Evolutionary conservation across 768 basidiomycete genomes (phyloP).

Genomic region (Fistulinella prunicolor): DNA sequence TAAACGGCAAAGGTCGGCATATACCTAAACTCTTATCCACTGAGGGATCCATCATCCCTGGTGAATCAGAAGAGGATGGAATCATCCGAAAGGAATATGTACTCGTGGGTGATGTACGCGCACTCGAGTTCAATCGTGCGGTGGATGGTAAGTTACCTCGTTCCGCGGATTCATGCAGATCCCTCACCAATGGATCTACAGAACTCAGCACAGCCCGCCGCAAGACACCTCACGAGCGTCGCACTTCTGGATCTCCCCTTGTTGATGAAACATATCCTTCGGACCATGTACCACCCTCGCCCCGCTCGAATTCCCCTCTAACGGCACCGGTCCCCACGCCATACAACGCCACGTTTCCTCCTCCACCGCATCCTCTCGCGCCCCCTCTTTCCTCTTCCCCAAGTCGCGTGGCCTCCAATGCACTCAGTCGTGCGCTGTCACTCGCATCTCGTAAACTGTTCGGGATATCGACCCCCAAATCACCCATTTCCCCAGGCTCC

Average conservation of each 20-base stretch:
- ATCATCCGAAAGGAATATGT: slow-evolving; percentile 86
- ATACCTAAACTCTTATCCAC: slow-evolving; percentile 39
- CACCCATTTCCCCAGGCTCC: slow-evolving; percentile 36
- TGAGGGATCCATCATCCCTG: slow-evolving; percentile 69
- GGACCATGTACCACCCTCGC: slow-evolving; percentile 34
- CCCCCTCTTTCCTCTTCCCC: slow-evolving; percentile 68
- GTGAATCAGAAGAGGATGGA: slow-evolving; percentile 82
- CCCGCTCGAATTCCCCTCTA: slow-evolving; percentile 24
- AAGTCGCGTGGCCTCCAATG: slow-evolving; percentile 65
- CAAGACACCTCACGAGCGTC: slow-evolving; percentile 57
- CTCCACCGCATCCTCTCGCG: slow-evolving; percentile 48
- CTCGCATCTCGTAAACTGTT: slow-evolving; percentile 82
- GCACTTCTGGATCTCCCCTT: slow-evolving; percentile 45
- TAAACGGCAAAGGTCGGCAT: slow-evolving; percentile 14
- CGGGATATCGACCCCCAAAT: slow-evolving; percentile 45
- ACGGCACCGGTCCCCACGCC: slow-evolving; percentile 20
- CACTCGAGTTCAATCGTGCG: slow-evolving; percentile 88
- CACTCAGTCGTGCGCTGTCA: slow-evolving; percentile 74
- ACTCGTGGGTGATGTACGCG: slow-evolving; percentile 83
- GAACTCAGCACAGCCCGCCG: slow-evolving; percentile 64
- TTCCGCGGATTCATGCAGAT: slow-evolving; percentile 6
- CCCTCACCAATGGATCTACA: slow-evolving; percentile 30
- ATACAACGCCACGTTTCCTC: slow-evolving; percentile 61
- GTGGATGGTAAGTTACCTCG: slow-evolving; percentile 72
- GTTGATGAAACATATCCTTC: slow-evolving; percentile 41